Percentiles rank a stretch among this genome's conserved stretches.
Conservation (phyloP, 352 stramenopile species). For the Phytophthora cryptogea region DNA sequence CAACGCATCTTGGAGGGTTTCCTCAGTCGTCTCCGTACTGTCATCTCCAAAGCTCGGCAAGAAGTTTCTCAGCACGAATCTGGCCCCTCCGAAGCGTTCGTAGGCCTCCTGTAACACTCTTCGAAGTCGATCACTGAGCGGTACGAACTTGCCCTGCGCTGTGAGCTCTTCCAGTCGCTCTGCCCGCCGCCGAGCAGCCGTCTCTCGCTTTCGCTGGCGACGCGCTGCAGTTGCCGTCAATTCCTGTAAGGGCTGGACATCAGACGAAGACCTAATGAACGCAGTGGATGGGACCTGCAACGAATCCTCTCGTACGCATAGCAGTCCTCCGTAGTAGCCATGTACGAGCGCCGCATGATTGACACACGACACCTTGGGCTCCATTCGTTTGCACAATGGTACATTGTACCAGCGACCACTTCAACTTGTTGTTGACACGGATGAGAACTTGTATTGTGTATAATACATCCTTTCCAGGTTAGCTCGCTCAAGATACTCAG, state of each 20-base stretch:
- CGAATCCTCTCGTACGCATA: conserved; percentile 34
- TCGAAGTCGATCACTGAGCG: conserved; percentile 30
- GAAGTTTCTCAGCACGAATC: conserved; percentile 32
- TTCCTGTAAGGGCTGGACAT: conserved; percentile 1
- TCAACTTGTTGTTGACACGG: background rate
- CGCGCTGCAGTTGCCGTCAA: conserved; percentile 14
- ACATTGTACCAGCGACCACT: background rate
- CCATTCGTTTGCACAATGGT: conserved; percentile 6
- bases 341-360: conserved; percentile 58
- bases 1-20: conserved; percentile 6
- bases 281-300: conserved; percentile 38
- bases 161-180: conserved; percentile 43
- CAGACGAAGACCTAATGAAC: conserved; percentile 21
- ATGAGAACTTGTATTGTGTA: too few species aligned
- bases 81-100: conserved; percentile 15
- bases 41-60: conserved; percentile 17
- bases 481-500: too few species aligned
- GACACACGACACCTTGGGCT: conserved; percentile 33
- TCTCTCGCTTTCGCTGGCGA: conserved; percentile 49
- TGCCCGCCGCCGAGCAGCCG: conserved; percentile 29
- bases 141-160: conserved; percentile 56
- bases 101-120: conserved; percentile 30
- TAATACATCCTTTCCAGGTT: too few species aligned
- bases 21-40: background rate
- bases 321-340: conserved; percentile 51